Conservation (phyloP, 345 rosid genomes). For the Cardamine resedifolia region DNA sequence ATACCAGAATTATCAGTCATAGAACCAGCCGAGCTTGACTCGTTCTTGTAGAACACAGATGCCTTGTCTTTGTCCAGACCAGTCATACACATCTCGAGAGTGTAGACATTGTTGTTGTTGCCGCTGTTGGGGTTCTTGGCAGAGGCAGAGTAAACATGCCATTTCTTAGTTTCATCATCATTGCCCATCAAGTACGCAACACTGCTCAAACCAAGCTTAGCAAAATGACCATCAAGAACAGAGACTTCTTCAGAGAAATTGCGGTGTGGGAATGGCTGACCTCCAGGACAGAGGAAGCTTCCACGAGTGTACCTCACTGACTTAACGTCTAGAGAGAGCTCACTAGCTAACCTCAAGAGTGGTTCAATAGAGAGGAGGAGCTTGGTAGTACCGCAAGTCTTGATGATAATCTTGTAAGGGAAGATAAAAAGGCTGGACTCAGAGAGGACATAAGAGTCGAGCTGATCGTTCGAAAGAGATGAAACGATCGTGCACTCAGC, state of each 20-base stretch:
- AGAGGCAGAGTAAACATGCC: conserved; percentile 74
- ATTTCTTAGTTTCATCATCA: conserved; percentile 38
- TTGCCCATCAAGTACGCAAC: conserved; percentile 55
- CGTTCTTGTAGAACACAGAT: conserved; percentile 49
- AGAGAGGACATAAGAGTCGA: conserved; percentile 82
- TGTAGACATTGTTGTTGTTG: conserved; percentile 30
- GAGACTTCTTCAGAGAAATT: conserved; percentile 67
- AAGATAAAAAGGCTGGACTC: conserved; percentile 78
- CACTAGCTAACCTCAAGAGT: conserved; percentile 45
- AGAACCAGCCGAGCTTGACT: conserved; percentile 36
- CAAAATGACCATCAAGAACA: conserved; percentile 49
- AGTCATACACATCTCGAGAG: conserved; percentile 82
- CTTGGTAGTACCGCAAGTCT: conserved; percentile 83
- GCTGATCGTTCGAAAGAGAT: conserved; percentile 53
- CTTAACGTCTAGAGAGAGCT: conserved; percentile 47
- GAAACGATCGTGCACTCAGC: conserved; percentile 72
- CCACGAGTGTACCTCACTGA: conserved; percentile 72
- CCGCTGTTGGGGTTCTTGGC: conserved; percentile 3
- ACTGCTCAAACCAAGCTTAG: conserved; percentile 36
- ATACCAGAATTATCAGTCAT: conserved; percentile 73
- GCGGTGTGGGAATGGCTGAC: conserved; percentile 76
- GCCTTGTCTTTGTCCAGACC: conserved; percentile 61
- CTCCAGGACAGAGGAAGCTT: conserved; percentile 71
- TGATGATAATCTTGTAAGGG: conserved; percentile 59
- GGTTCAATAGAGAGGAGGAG: conserved; percentile 60